Base-by-base conservation (phyloP, 106 monocot genomes). In the Allium cepa region DNA sequence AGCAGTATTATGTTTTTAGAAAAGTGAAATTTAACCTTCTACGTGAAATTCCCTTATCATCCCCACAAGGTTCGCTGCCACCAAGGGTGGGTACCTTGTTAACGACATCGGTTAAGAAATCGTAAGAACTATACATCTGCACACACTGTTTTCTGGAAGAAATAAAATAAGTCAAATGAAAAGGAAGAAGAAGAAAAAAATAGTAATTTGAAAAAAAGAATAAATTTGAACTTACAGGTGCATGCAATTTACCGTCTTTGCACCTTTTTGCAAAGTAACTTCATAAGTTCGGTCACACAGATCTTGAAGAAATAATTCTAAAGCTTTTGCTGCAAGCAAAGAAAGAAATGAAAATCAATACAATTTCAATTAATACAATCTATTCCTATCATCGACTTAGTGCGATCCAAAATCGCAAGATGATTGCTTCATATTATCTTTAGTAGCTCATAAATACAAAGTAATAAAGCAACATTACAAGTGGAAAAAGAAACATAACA, bases 241-340 rank as follows among this genome's bases (percentile, higher is more conserved):
- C 67, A 82, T 77, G 27, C 92, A 97, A 80, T 85, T 97, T 69
- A 97, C 60, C 69, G 97, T 97, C 79, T 97, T 97, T 28, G 97
- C 97, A 12, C 97, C 92, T 26, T 87, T 92, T 59, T 97, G 92
- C 16, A 97, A 81, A 65, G 97, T 97, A 67, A 97, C 74, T 69
- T 92, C 88, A 28, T 97, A 97, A 58, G 97, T 97, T 66, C 92
- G 82, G 71, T 97, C 92, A 84, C 92, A 92, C 10, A 97, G 80
- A 79, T 97, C 97, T 87, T 97, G 97, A 73, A 97, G 71, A 82
- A 97, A 92, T 50, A 97, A 77, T 61, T 97, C 97, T 77, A 97
- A 74, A 50, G 97, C 97, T 83, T 92, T 97, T 69, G 97, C 97
- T 97, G 92, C 76, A 84, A 74, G 59, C 8, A 26, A 77, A 66